Evolutionary conservation across 73 alveolate species (phyloP), one percentile per base, ranked within the genome.

Genomic region (Tetrahymena borealis): DNA sequence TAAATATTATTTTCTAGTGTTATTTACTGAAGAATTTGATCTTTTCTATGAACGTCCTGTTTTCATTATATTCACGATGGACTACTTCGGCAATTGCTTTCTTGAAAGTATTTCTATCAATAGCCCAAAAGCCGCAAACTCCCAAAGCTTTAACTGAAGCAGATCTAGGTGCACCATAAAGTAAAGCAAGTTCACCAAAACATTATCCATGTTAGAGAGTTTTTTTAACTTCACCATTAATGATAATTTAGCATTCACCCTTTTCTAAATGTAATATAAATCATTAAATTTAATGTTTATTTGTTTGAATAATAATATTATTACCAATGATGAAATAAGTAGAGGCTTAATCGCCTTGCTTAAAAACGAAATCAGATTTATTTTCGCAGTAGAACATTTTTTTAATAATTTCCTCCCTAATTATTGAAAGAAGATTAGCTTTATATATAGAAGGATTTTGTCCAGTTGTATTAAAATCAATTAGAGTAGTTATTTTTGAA

Each of bases 121-220:
- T 78, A 39, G 94, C 95, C 95, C 97, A 94, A 41, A 94, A 91
- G 10, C 32, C 78, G 28, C 38, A 91, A 92, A 91, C 97, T 15
- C 90, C 94, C 16, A 40, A 92, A 39, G 97, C 90, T 42, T 38
- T 90, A 78, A 94, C 93, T 1, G 96, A 93, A 31, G 94, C 92
- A 91, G 96, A 77, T 33, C 97, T 91, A 78, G 94, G 94, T n/a
- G 97, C 97, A 11, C 96, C 97, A 90, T 96, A 95, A 32, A 96
- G 93, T 38, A 96, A 40, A 77, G 98, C 97, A 32, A 92, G 91
- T 93, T 96, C 98, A 35, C 98, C 98, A 95, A 96, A 96, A 39
- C 97, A 90, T 16, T 95, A 95, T 39, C 97, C 97, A 20, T 78
- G 78, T 31, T 93, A 32, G 7, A 92, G 90, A 9, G 39, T 31